Evolutionary conservation across 805 yeast species (phyloP).

Genomic region (Sporopachydermia quercuum): DNA sequence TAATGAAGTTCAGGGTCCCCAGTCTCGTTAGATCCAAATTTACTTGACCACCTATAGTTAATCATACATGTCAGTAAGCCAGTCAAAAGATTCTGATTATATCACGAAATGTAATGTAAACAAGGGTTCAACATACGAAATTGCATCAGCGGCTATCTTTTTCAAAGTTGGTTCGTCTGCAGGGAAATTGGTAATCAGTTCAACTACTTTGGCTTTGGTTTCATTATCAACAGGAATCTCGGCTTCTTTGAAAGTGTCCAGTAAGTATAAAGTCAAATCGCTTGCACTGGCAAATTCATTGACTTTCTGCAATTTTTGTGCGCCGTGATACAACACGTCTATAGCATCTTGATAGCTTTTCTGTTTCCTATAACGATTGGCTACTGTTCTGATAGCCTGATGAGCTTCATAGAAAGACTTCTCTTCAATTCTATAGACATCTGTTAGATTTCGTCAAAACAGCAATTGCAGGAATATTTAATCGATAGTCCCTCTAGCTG

Average conservation of each 20-base stretch:
- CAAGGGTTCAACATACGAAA: conserved; percentile 13
- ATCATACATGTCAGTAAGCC: background rate
- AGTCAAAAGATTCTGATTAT: background rate
- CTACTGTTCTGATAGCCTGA: conserved; percentile 82
- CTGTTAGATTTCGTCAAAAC: background rate
- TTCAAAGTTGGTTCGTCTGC: conserved; percentile 45
- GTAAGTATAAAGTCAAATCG: conserved; percentile 56
- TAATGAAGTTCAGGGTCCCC: conserved; percentile 73
- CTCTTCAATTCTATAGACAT: conserved; percentile 36
- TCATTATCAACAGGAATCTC: conserved; percentile 26
- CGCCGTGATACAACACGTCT: conserved; percentile 58
- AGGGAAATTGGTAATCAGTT: conserved; percentile 27
- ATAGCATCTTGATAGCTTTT: conserved; percentile 57
- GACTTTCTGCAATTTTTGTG: conserved; percentile 50
- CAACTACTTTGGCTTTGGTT: conserved; percentile 32
- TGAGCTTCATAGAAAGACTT: conserved; percentile 91
- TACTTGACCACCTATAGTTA: conserved; percentile 40
- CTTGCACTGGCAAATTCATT: conserved; percentile 69
- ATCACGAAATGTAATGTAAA: background rate
- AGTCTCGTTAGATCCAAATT: conserved; percentile 30
- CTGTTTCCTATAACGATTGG: conserved; percentile 64
- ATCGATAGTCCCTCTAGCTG: background rate
- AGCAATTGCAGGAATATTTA: background rate
- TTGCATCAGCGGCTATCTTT: conserved; percentile 50
- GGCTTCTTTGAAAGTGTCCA: conserved; percentile 52